Evolutionary conservation across 2,329 filamentous ascomycete genomes (phyloP), one percentile per base, ranked within the genome.

Genomic region (Phialemoniopsis sp.): DNA sequence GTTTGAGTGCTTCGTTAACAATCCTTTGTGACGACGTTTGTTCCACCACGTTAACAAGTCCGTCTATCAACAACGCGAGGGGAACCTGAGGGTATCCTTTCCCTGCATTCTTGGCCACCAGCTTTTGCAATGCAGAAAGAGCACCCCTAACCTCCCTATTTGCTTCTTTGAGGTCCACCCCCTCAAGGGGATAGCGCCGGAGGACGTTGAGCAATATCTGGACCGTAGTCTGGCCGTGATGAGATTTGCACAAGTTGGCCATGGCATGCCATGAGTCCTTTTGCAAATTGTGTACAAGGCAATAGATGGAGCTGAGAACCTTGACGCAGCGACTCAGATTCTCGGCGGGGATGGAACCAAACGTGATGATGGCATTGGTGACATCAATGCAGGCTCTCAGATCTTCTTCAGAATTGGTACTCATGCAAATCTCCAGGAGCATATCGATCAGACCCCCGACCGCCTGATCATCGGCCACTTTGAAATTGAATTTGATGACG

Each of bases 401-500:
- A 51, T 90, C 85, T 19, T 75, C 71, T 36, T 79, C 68, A 21
- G 74, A 68, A 36, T 72, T 80, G 1, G 85, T 89, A 48, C 73
- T 78, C 57, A 80, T 74, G 59, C 84, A 88, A 34, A 89, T 85
- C 38, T 68, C 62, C 34, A 88, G 67, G 8, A 87, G 63, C 12
- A 72, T 72, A 41, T 78, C 71, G 41, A 90, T 76, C 38, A 89
- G 62, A 4, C 68, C 66, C 37, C 72, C 72, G 15, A 85, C 69
- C 34, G 82, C 76, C 26, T 70, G 61, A 46, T 86, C 81, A 46
- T 75, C 73, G 17, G 84, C 79, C 26, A 80, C 72, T 48, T 82
- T 84, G 57, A 81, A 85, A 55, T 83, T 87, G 67, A 87, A 89
- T 55, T 87, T 88, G 63, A 87, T 79, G 39, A 87, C 70, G 45